Evolutionary conservation across 345 rosid genomes (phyloP).

Genomic region (Aquilaria yunnanensis): DNA sequence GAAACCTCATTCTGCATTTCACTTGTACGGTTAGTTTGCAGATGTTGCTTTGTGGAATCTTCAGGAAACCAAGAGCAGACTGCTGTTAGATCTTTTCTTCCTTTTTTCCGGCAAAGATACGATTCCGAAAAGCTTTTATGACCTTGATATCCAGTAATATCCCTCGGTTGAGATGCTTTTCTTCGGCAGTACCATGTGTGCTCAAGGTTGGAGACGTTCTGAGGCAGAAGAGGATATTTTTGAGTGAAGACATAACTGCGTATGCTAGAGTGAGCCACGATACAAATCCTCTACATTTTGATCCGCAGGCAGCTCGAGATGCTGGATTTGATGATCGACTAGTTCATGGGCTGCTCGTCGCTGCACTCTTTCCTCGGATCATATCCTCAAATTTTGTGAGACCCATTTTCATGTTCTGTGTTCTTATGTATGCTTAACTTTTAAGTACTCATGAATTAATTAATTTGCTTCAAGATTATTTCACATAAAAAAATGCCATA

Average conservation of each 20-base stretch:
- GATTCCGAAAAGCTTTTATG: too few species aligned
- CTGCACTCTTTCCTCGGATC: constrained; percentile 72
- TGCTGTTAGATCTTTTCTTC: too few species aligned
- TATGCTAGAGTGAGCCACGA: constrained; percentile 81
- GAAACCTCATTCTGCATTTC: too few species aligned
- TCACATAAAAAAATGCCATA: too few species aligned
- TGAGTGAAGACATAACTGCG: constrained; percentile 48
- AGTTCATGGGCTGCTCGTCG: constrained; percentile 93
- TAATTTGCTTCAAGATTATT: too few species aligned
- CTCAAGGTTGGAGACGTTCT: constrained; percentile 62
- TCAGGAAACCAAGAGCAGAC: too few species aligned
- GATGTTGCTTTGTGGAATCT: too few species aligned
- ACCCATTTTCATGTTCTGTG: constrained; percentile 1
- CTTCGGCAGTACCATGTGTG: constrained; percentile 22
- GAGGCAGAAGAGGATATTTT: constrained; percentile 47
- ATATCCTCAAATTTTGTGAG: constrained; percentile 78
- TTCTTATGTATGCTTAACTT: background rate
- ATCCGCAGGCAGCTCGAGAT: constrained; percentile 44
- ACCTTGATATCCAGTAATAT: constrained; percentile 14
- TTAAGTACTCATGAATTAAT: too few species aligned
- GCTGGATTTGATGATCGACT: constrained; percentile 60
- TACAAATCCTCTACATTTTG: constrained; percentile 72
- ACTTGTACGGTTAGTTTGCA: too few species aligned
- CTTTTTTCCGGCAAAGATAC: too few species aligned
- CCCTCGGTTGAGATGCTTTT: constrained; percentile 36